A percentile compares a stretch with the other conserved stretches of the same genome.
Conservation (phyloP, 352 stramenopile species). For the Pythium volutum region DNA sequence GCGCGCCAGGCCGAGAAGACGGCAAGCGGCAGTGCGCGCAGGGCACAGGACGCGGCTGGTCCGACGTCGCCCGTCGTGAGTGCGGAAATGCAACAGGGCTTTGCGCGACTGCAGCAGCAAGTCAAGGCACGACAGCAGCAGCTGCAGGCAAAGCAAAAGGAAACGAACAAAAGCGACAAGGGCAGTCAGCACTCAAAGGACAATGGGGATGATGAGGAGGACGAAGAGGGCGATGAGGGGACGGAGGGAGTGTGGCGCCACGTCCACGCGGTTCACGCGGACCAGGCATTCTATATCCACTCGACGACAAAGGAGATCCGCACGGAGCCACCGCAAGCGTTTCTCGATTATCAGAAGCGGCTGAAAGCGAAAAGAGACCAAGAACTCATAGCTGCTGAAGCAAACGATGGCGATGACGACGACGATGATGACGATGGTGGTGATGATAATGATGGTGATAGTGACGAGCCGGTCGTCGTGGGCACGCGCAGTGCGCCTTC, state of each 20-base stretch:
- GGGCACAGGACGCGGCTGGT: conserved; percentile 13
- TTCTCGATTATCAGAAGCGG: conserved; percentile 47
- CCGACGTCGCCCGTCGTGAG: conserved; percentile 26
- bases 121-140: conserved; percentile 58
- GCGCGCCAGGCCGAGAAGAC: conserved; percentile 60
- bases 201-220: not conserved
- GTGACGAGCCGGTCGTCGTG: conserved; percentile 15
- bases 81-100: conserved; percentile 67
- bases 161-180: not conserved
- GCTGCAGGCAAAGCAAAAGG: conserved; percentile 3
- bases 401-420: not conserved
- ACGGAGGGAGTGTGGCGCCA: conserved; percentile 56
- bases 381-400: not conserved
- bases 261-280: conserved; percentile 55
- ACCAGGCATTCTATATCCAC: conserved; percentile 79
- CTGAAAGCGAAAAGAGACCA: conserved; percentile 18
- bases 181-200: not conserved
- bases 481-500: conserved; percentile 18
- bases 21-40: conserved; percentile 13
- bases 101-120: conserved; percentile 68
- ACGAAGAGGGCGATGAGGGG: conserved; percentile 3
- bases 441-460: conserved; percentile 9
- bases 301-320: conserved; percentile 73
- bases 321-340: conserved; percentile 44
- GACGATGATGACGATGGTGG: conserved; percentile 8